These are phyloP conservation scores for Calamus simplicifolius DNA, from an alignment of 176 grass and related monocot genomes.

Conservation along the genomic window DNA sequence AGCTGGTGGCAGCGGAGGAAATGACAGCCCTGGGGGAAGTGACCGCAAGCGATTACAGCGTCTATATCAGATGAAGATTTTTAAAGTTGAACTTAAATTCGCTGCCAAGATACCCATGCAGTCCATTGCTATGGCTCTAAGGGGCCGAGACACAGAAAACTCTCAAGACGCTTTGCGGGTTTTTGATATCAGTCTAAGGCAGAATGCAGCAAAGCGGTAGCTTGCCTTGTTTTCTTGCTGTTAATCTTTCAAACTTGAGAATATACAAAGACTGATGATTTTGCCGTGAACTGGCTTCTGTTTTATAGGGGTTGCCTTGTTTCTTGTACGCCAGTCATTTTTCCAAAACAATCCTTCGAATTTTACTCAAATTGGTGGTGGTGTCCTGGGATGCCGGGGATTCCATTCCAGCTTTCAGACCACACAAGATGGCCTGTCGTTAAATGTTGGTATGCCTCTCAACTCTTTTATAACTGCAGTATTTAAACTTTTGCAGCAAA, in stretches of 20 bases:
- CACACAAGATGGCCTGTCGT: slow-evolving; percentile 68
- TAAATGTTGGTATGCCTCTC: slow-evolving; percentile 55
- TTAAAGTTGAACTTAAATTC: slow-evolving; percentile 58
- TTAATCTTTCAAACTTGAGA: not conserved
- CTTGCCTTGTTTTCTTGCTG: not conserved
- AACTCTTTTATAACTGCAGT: no score
- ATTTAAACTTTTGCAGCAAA: no score
- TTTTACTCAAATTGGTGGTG: slow-evolving; percentile 71
- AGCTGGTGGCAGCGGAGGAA: slow-evolving; percentile 31
- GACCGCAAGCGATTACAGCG: slow-evolving; percentile 50
- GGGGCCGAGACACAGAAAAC: slow-evolving; percentile 62
- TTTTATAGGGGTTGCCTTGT: slow-evolving; percentile 80
- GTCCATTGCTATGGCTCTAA: slow-evolving; percentile 63
- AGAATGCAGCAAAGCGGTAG: slow-evolving; percentile 71
- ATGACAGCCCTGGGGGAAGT: slow-evolving; percentile 38
- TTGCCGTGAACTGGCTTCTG: no score
- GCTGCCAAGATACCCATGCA: slow-evolving; percentile 79
- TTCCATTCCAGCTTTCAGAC: slow-evolving; percentile 86
- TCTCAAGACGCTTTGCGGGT: slow-evolving; percentile 76
- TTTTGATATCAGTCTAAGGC: slow-evolving; percentile 75
- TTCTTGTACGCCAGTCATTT: slow-evolving; percentile 69
- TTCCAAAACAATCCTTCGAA: slow-evolving; percentile 64
- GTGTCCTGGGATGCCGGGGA: slow-evolving; percentile 75
- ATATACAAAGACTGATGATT: no score
- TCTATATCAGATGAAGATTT: slow-evolving; percentile 54